Evolutionary conservation across 2,329 filamentous ascomycete species (phyloP).

Genomic region (Annulohypoxylon truncatum): DNA sequence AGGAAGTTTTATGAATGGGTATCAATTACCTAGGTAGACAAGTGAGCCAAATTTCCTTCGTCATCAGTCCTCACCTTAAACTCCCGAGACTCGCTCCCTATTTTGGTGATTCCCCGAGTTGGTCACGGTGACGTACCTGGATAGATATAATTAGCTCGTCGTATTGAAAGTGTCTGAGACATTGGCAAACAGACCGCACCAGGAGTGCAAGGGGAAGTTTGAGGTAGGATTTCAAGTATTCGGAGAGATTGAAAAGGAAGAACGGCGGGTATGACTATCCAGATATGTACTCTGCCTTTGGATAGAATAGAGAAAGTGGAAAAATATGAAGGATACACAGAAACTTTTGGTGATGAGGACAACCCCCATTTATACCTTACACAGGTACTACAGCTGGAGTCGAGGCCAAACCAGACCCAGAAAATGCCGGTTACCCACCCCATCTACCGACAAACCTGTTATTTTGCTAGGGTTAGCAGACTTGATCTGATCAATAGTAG

Average conservation of each 20-base stretch:
- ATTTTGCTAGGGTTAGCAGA: conserved; percentile 30
- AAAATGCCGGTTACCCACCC: conserved; percentile 37
- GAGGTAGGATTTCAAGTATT: background rate
- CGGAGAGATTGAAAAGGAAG: background rate
- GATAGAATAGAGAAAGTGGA: conserved; percentile 4
- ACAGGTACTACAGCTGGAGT: conserved; percentile 38
- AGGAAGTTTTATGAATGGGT: background rate
- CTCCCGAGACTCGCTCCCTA: background rate
- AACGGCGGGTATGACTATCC: conserved; percentile 22
- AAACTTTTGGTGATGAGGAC: conserved; percentile 24
- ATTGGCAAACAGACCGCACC: conserved; percentile 1
- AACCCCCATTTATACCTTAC: conserved; percentile 32
- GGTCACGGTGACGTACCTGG: background rate
- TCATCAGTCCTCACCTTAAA: background rate
- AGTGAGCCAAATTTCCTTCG: background rate
- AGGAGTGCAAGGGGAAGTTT: background rate
- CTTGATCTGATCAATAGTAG: conserved; percentile 30
- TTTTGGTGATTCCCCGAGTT: background rate
- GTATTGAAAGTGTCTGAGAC: conserved; percentile 20
- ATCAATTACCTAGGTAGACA: background rate
- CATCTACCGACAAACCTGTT: conserved; percentile 33
- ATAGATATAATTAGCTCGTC: conserved; percentile 4
- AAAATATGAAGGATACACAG: conserved; percentile 18
- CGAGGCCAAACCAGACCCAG: conserved; percentile 20
- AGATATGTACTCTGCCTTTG: conserved; percentile 18